These are phyloP conservation scores for Solanum chaucha DNA, from an alignment of 257 asterid species.

Conservation along the genomic window DNA sequence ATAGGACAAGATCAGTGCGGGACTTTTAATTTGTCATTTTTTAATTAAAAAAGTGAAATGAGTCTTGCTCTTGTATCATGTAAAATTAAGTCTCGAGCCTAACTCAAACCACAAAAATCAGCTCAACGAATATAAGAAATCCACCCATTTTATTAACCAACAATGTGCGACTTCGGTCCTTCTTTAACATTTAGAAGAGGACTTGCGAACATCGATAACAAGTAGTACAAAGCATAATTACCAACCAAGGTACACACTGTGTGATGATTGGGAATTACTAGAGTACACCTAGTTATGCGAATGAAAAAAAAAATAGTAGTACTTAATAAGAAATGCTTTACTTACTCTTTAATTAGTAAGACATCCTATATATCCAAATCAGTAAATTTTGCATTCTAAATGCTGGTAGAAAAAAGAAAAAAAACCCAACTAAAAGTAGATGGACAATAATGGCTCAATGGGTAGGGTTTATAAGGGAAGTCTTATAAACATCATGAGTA, in stretches of 20 bases:
- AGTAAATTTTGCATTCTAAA: not conserved
- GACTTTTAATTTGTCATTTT: not conserved
- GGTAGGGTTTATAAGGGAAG: conserved; percentile 13
- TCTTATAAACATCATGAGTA: not conserved
- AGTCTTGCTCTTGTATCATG: not conserved
- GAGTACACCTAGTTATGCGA: not conserved
- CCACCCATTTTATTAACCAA: no score
- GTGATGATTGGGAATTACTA: not conserved
- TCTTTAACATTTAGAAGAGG: not conserved
- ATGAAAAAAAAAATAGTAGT: not conserved
- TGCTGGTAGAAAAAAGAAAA: no score
- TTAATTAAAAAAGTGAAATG: no score
- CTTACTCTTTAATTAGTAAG: not conserved
- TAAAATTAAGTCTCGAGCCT: no score
- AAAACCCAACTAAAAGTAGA: not conserved
- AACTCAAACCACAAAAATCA: no score
- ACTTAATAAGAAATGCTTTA: not conserved
- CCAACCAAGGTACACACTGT: not conserved
- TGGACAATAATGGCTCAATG: not conserved
- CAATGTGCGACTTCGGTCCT: not conserved
- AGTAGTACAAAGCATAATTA: conserved; percentile 4
- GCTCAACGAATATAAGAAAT: no score
- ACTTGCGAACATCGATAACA: not conserved
- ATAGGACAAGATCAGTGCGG: not conserved
- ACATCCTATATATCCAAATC: not conserved